Evolutionary conservation across 177 flowering plant species (phyloP), one percentile per base, ranked within the genome.

Genomic region (Tripterygium wilfordii): DNA sequence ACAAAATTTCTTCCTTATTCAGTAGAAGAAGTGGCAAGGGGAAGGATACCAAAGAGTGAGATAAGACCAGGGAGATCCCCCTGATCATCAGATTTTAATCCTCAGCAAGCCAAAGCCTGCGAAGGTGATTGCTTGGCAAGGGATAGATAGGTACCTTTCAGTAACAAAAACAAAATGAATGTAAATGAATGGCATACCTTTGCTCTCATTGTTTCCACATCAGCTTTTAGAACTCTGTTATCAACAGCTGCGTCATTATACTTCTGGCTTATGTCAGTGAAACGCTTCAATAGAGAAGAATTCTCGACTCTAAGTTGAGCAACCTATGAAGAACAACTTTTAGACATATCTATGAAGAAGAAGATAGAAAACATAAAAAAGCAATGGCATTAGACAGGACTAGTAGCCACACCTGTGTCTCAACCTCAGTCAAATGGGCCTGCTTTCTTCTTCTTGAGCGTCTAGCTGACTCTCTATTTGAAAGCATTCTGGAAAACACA

Each of bases 361-460:
- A 19, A 10, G 39, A 3, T 14, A 18, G n/a, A 19, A 36, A 31
- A 5, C 8, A 24, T 8, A 24, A 15, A n/a, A n/a, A 31, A 9
- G 2, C n/a, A 10, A 18, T 16, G 15, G 30, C 10, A 4, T 3
- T 8, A 31, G 7, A 40, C 2, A 49, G 16, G 39, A n/a, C n/a
- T n/a, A n/a, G n/a, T n/a, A n/a, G 43, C n/a, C 4, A 38, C 15
- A 84, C 98, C 91, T 94, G 96, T 48, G 85, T 70, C 75, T 94
- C 99, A 45, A 94, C 97, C 48, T 94, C 99, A 48, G 80, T 74
- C 61, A 94, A 53, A 64, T 89, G 97, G 24, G 87, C 99, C 63
- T 94, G 99, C 56, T 89, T 94, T 74, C 97, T 81, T 69, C 97
- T 78, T 61, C 99, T 79, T 39, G 97, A 89, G 18, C 99, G 85